Percentiles rank a stretch among this genome's conserved stretches.
These are phyloP conservation scores for Cladosporium sp. DNA, from an alignment of 2,329 filamentous ascomycete genomes.

Conservation along the genomic window DNA sequence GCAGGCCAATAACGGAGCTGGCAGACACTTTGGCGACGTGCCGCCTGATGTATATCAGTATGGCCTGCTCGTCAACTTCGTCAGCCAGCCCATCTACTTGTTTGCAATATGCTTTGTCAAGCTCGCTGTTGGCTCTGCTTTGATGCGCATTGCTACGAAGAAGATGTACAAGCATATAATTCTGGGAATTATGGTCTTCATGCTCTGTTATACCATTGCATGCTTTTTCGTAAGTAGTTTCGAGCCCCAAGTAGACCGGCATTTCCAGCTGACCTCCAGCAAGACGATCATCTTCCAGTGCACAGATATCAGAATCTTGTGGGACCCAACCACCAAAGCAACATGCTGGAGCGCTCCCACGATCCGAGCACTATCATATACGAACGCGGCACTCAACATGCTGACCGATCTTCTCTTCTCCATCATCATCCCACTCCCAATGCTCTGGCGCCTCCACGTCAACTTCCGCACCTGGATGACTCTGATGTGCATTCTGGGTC, in stretches of 20 bases:
- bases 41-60: neutral
- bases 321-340: neutral
- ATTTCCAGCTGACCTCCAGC: neutral
- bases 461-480: constrained; percentile 40
- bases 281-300: neutral
- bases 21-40: neutral
- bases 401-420: constrained; percentile 40
- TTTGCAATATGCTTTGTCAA: constrained; percentile 2
- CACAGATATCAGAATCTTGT: neutral
- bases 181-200: neutral
- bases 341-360: neutral
- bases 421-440: constrained; percentile 36
- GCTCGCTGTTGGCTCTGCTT: neutral
- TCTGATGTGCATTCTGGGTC: constrained; percentile 33
- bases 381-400: constrained; percentile 41
- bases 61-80: neutral
- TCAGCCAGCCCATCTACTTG: neutral
- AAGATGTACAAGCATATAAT: neutral
- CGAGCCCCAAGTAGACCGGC: neutral
- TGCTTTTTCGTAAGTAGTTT: neutral
- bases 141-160: neutral
- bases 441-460: constrained; percentile 42
- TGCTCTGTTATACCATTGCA: neutral
- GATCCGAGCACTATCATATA: neutral
- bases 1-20: neutral